Conservation (phyloP, 768 basidiomycete species). For the Hypsizygus marmoreus region DNA sequence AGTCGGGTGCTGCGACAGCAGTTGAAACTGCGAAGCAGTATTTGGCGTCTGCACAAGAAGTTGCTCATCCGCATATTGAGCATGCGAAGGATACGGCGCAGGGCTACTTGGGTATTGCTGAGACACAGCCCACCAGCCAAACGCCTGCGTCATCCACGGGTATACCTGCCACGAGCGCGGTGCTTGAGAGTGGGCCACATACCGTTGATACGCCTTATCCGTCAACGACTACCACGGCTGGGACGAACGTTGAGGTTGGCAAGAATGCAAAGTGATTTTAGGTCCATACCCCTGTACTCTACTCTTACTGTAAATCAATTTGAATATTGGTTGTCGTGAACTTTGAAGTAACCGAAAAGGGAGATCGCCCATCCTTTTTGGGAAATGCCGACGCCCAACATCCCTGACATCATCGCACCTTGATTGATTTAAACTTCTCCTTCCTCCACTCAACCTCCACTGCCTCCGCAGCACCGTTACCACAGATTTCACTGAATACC, state of each 20-base stretch:
- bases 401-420: too few relatives aligned
- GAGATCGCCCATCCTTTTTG: too few relatives aligned
- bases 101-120: slow-evolving; percentile 21
- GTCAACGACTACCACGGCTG: slow-evolving; percentile 20
- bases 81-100: slow-evolving; percentile 40
- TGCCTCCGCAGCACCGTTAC: too few relatives aligned
- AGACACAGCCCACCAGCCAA: slow-evolving; percentile 13
- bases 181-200: slow-evolving; percentile 41
- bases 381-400: too few relatives aligned
- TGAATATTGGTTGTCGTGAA: too few relatives aligned
- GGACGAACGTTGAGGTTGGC: slow-evolving; percentile 25
- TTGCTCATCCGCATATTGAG: slow-evolving; percentile 42
- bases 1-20: slow-evolving; percentile 31
- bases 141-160: slow-evolving; percentile 21
- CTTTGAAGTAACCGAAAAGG: too few relatives aligned
- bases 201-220: slow-evolving; percentile 33
- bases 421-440: too few relatives aligned
- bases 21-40: slow-evolving; percentile 30
- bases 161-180: slow-evolving; percentile 39
- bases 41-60: slow-evolving; percentile 30
- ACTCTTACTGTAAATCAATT: too few relatives aligned
- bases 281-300: too few relatives aligned
- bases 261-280: slow-evolving; percentile 17
- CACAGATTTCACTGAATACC: slow-evolving; percentile 10
- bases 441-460: too few relatives aligned